Conservation (phyloP, 805 yeast genomes). For the Nakazawaea peltata region DNA sequence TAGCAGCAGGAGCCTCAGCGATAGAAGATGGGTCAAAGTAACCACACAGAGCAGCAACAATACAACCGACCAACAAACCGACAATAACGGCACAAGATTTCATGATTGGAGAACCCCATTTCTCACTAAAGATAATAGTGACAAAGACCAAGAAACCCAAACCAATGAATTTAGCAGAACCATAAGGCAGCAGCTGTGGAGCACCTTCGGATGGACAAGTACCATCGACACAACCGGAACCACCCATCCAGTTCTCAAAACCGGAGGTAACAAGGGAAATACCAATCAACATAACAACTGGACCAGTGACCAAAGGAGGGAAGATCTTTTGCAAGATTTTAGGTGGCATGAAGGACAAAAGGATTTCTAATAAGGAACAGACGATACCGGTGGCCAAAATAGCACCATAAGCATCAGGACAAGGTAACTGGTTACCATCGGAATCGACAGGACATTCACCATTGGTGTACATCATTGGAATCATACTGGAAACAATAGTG, state of each 20-base stretch:
- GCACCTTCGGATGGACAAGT: conserved; percentile 43
- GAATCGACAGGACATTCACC: conserved; percentile 60
- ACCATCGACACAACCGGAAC: conserved; percentile 47
- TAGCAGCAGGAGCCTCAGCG: conserved; percentile 68
- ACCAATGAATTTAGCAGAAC: conserved; percentile 81
- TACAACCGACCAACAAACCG: conserved; percentile 82
- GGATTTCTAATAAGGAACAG: conserved; percentile 70
- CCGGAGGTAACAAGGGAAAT: conserved; percentile 61
- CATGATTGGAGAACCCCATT: conserved; percentile 92
- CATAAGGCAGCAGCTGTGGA: conserved; percentile 56
- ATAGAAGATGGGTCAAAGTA: conserved; percentile 58
- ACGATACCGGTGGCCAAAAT: conserved; percentile 72
- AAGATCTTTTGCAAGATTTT: conserved; percentile 59
- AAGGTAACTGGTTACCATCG: conserved; percentile 63
- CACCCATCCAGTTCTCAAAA: conserved; percentile 83
- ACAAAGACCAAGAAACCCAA: conserved; percentile 77
- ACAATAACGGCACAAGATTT: conserved; percentile 87
- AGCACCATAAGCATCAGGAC: conserved; percentile 91
- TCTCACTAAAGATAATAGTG: conserved; percentile 68
- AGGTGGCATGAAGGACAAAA: conserved; percentile 73
- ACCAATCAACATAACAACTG: conserved; percentile 80
- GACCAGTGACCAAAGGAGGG: conserved; percentile 91
- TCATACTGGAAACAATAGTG: conserved; percentile 64
- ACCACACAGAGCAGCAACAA: conserved; percentile 86
- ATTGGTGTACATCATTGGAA: conserved; percentile 71